Percentiles rank a stretch among this genome's conserved stretches.
Conservation (phyloP, 768 basidiomycete genomes). For the Fomitopsis serialis region DNA sequence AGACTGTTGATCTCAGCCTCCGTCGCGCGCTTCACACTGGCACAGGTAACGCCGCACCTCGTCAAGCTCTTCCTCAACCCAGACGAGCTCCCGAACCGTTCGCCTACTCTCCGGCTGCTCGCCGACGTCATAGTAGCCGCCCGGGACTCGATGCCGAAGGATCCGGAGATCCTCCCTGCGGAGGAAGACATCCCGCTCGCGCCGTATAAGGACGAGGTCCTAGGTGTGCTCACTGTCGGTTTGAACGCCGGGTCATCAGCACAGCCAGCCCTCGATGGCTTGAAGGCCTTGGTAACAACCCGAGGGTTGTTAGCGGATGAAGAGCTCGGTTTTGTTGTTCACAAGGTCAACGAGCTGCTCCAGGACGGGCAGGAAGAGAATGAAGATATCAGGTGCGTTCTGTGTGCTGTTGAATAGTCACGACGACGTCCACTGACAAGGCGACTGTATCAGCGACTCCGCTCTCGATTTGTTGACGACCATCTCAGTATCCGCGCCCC, state of each 20-base stretch:
- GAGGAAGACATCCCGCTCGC: slow-evolving; percentile 35
- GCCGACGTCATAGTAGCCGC: slow-evolving; percentile 57
- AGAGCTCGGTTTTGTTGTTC: slow-evolving; percentile 78
- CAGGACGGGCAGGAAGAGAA: slow-evolving; percentile 41
- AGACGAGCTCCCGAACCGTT: slow-evolving; percentile 60
- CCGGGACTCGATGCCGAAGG: slow-evolving; percentile 34
- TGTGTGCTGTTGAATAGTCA: too few species aligned
- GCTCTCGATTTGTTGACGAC: slow-evolving; percentile 58
- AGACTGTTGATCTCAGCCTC: slow-evolving; percentile 41
- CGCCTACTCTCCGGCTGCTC: slow-evolving; percentile 61
- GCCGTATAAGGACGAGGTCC: slow-evolving; percentile 70
- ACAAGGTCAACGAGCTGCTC: slow-evolving; percentile 68
- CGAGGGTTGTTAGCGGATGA: slow-evolving; percentile 56
- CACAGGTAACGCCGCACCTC: slow-evolving; percentile 71
- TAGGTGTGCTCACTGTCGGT: slow-evolving; percentile 59
- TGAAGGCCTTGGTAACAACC: slow-evolving; percentile 64
- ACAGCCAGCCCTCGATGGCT: slow-evolving; percentile 55
- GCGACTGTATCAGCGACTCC: slow-evolving; percentile 58
- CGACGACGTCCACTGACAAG: too few species aligned
- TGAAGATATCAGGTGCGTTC: slow-evolving; percentile 45
- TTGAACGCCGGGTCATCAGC: slow-evolving; percentile 47
- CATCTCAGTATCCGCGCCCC: slow-evolving; percentile 54
- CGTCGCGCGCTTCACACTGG: slow-evolving; percentile 61
- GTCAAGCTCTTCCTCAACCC: slow-evolving; percentile 69
- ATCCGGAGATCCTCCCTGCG: slow-evolving; percentile 11